Conservation (phyloP, 805 yeast genomes). For the Maudiozyma bulderi region DNA sequence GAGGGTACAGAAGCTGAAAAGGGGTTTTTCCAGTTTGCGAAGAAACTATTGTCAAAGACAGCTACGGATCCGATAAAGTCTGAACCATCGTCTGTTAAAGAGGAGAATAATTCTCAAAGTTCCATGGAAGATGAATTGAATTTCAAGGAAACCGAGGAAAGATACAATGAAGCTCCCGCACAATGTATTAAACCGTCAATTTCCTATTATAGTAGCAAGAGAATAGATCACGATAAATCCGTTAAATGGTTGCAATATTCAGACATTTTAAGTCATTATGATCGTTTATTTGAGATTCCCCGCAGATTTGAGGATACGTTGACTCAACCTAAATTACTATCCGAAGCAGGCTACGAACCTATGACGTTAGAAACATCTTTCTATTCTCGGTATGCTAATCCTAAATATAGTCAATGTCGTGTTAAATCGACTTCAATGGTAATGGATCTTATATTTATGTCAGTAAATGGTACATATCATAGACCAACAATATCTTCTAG, state of each 20-base stretch:
- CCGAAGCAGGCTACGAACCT: conserved; percentile 21
- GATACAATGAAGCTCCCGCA: too few species aligned
- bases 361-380: conserved; percentile 27
- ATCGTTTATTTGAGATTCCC: conserved; percentile 39
- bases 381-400: conserved; percentile 26
- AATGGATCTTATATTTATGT: conserved; percentile 24
- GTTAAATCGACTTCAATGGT: conserved; percentile 18
- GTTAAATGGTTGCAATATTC: conserved; percentile 25
- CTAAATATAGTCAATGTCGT: conserved; percentile 7
- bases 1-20: neutral
- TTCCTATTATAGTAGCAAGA: neutral
- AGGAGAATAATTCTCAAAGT: neutral
- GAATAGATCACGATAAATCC: neutral
- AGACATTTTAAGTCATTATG: conserved; percentile 29
- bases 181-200: neutral
- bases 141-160: neutral
- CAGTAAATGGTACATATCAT: conserved; percentile 8
- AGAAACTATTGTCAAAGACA: neutral
- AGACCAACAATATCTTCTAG: conserved; percentile 1
- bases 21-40: neutral
- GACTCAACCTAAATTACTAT: conserved; percentile 31
- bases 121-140: neutral
- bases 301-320: conserved; percentile 33
- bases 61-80: neutral
- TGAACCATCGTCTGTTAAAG: neutral